These are phyloP conservation scores for Leishmania gerbilli DNA, from an alignment of 208 protist species.

Conservation along the genomic window DNA sequence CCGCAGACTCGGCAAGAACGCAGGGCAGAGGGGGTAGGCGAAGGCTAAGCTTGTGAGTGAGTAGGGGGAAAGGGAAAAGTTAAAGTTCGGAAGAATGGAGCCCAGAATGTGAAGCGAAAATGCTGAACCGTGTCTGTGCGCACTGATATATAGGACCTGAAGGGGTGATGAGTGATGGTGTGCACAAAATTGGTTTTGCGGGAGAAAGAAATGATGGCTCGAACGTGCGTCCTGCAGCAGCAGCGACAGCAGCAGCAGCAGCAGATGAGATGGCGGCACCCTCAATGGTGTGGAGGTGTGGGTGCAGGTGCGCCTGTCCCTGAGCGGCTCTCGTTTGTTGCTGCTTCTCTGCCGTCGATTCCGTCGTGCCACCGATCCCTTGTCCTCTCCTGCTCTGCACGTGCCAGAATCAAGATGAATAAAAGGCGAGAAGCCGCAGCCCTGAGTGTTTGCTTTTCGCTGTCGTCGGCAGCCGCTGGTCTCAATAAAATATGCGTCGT, in stretches of 20 bases:
- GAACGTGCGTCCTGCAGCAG: not conserved
- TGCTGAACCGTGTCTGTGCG: not conserved
- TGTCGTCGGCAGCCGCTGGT: not conserved
- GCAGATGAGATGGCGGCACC: not conserved
- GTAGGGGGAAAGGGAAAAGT: not conserved
- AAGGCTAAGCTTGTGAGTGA: not conserved
- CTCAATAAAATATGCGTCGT: not conserved
- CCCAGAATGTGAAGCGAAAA: not conserved
- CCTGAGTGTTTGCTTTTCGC: not conserved
- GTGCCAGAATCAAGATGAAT: not conserved
- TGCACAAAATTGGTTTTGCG: not conserved
- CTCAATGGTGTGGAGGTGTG: not conserved
- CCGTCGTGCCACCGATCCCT: not conserved
- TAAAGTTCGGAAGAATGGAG: not conserved
- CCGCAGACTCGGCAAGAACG: not conserved
- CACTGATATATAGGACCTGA: not conserved
- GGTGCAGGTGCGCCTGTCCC: not conserved
- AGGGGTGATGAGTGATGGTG: not conserved
- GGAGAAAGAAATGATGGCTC: not conserved
- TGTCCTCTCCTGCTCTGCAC: not conserved
- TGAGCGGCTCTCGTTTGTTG: not conserved
- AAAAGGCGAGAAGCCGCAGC: not conserved
- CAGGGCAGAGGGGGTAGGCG: not conserved
- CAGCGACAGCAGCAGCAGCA: not conserved
- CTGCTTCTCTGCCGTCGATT: not conserved